A percentile compares a stretch with the other conserved stretches of the same genome.
These are phyloP conservation scores for Termitomyces sp. DNA, from an alignment of 768 basidiomycete species.

Conservation along the genomic window DNA sequence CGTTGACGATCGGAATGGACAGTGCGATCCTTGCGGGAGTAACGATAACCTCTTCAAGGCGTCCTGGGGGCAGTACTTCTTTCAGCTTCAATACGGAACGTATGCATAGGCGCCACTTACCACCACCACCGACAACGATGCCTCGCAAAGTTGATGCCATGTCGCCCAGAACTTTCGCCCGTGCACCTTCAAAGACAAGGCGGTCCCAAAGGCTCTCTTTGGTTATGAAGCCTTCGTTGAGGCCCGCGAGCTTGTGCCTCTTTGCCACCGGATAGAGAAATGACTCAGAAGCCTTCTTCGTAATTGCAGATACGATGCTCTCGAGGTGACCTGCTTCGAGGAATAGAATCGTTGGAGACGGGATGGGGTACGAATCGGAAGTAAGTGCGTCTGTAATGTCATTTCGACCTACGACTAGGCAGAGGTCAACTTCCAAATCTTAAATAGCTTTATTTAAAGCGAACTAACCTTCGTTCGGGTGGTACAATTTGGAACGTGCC, in stretches of 20 bases:
- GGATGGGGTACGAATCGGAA: conserved; percentile 47
- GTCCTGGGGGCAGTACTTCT: conserved; percentile 30
- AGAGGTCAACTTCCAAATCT: neutral
- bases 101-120: conserved; percentile 31
- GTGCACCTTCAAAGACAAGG: conserved; percentile 64
- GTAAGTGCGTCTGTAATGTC: conserved; percentile 47
- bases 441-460: too few species aligned
- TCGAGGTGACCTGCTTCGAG: conserved; percentile 58
- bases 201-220: conserved; percentile 86
- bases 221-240: conserved; percentile 70
- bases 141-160: conserved; percentile 58
- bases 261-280: conserved; percentile 59
- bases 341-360: conserved; percentile 79
- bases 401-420: conserved; percentile 16
- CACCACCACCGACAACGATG: conserved; percentile 70
- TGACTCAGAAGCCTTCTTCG: conserved; percentile 48
- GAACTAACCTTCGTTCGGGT: conserved; percentile 35
- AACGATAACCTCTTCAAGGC: conserved; percentile 42
- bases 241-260: conserved; percentile 69
- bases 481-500: conserved; percentile 49
- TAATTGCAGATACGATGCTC: conserved; percentile 47
- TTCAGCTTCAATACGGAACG: neutral
- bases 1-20: conserved; percentile 70
- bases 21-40: conserved; percentile 68
- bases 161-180: conserved; percentile 55